Percentiles rank a stretch among this genome's conserved stretches.
Evolutionary conservation across 768 basidiomycete genomes (phyloP).

Genomic region (Chalciporus piperatus): DNA sequence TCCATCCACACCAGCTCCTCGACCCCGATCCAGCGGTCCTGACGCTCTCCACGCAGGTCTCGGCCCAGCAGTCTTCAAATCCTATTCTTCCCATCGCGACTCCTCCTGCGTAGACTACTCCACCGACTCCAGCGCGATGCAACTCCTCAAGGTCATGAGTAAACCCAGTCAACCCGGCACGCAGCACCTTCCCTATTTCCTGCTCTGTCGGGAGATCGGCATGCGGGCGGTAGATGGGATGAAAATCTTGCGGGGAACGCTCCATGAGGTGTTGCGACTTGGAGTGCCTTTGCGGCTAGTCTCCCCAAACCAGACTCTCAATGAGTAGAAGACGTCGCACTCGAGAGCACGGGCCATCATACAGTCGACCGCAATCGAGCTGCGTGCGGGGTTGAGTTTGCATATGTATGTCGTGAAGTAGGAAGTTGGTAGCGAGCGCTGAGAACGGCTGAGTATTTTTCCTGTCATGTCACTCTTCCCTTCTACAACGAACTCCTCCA

Average conservation of each 20-base stretch:
- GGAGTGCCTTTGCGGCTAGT: too few relatives aligned
- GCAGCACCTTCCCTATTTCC: slow-evolving; percentile 72
- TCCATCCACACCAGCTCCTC: slow-evolving; percentile 31
- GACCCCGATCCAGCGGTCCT: slow-evolving; percentile 34
- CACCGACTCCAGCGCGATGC: slow-evolving; percentile 73
- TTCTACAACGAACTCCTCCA: slow-evolving; percentile 23
- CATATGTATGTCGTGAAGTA: neutral
- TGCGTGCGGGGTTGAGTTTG: neutral
- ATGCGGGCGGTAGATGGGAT: slow-evolving; percentile 82
- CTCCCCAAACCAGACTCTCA: too few relatives aligned
- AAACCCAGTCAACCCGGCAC: slow-evolving; percentile 64
- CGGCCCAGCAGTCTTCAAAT: slow-evolving; percentile 61
- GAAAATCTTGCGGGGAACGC: too few relatives aligned
- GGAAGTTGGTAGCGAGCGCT: neutral
- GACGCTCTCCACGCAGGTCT: slow-evolving; percentile 58
- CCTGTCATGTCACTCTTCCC: slow-evolving; percentile 19
- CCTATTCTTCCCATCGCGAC: slow-evolving; percentile 38
- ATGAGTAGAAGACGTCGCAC: too few relatives aligned
- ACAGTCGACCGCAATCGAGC: too few relatives aligned
- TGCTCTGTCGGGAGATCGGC: slow-evolving; percentile 80
- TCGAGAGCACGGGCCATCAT: too few relatives aligned
- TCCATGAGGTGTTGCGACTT: too few relatives aligned
- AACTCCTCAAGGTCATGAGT: slow-evolving; percentile 79
- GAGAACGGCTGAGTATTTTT: slow-evolving; percentile 2
- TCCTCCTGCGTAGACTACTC: slow-evolving; percentile 44